A percentile compares a stretch with the other conserved stretches of the same genome.
Conservation (phyloP, 106 monocot genomes). For the Dendrobium catenatum region DNA sequence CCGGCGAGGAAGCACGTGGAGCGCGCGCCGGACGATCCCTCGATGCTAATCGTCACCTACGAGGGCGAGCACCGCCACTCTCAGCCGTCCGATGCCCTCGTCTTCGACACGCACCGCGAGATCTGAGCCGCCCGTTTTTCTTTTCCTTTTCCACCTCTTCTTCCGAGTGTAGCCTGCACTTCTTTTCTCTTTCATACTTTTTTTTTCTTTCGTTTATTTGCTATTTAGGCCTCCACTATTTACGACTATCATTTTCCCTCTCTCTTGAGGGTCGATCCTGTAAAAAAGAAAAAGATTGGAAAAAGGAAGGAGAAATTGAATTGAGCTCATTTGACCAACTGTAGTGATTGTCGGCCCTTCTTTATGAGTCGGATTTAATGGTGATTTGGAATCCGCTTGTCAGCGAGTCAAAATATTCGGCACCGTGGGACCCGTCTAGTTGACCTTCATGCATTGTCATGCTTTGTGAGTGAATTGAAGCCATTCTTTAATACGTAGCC, state of each 20-base stretch:
- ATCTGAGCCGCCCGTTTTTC: conserved; percentile 2
- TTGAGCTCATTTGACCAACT: neutral
- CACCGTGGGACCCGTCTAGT: neutral
- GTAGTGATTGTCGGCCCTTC: neutral
- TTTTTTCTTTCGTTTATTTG: neutral
- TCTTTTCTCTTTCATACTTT: neutral
- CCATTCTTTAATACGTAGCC: neutral
- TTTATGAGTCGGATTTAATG: neutral
- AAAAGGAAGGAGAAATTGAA: neutral
- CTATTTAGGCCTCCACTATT: neutral
- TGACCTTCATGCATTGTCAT: neutral
- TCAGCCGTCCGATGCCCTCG: conserved; percentile 9
- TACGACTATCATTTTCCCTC: neutral
- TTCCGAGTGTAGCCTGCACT: neutral
- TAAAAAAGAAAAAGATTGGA: neutral
- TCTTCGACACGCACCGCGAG: conserved; percentile 6
- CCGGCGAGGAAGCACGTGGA: conserved; percentile 81
- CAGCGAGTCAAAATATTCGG: neutral
- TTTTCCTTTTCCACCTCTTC: neutral
- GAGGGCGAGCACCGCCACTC: conserved; percentile 62
- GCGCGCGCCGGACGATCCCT: conserved; percentile 49
- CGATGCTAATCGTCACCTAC: conserved; percentile 78
- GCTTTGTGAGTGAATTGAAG: neutral
- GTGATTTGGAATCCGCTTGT: neutral
- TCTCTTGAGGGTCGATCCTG: neutral